Conservation (phyloP, 2,329 filamentous ascomycete species). For the Scytalidium lignicola region DNA sequence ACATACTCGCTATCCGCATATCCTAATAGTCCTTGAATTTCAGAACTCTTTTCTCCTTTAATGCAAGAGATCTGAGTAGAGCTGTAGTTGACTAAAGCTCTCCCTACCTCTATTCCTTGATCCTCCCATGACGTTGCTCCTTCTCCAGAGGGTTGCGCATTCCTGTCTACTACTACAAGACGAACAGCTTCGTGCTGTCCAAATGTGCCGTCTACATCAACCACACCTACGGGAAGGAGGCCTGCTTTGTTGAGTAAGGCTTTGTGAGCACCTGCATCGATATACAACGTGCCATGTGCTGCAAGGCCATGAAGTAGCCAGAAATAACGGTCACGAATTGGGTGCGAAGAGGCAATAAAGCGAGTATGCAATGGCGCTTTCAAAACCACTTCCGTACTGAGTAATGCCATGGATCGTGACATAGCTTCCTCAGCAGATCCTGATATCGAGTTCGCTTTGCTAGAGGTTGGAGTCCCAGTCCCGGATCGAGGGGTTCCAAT, state of each 20-base stretch:
- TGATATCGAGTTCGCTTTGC: slow-evolving; percentile 8
- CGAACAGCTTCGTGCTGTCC: slow-evolving; percentile 89
- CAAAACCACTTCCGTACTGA: slow-evolving; percentile 29
- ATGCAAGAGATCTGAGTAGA: slow-evolving; percentile 77
- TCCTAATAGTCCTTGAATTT: slow-evolving; percentile 75
- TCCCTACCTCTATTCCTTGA: slow-evolving; percentile 67
- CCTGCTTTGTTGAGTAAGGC: slow-evolving; percentile 81
- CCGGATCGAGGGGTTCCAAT: slow-evolving; percentile 11
- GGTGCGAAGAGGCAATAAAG: slow-evolving; percentile 78
- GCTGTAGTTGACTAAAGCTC: slow-evolving; percentile 91
- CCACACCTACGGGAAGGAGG: slow-evolving; percentile 82
- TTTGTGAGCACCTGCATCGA: slow-evolving; percentile 81
- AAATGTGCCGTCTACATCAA: slow-evolving; percentile 84
- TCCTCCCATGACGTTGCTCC: slow-evolving; percentile 46
- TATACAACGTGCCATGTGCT: slow-evolving; percentile 86
- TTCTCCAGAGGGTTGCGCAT: slow-evolving; percentile 6
- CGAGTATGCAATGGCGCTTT: slow-evolving; percentile 77
- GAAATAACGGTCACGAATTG: slow-evolving; percentile 90
- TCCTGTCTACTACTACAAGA: slow-evolving; percentile 69
- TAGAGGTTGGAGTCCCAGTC: slow-evolving; percentile 12
- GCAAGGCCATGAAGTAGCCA: slow-evolving; percentile 92
- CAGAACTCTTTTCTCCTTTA: slow-evolving; percentile 74
- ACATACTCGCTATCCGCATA: slow-evolving; percentile 96
- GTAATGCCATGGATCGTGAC: slow-evolving; percentile 37
- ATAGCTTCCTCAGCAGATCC: slow-evolving; percentile 13